Evolutionary conservation across 257 asterid genomes (phyloP).

Genomic region (Solanum lycopersicoides): DNA sequence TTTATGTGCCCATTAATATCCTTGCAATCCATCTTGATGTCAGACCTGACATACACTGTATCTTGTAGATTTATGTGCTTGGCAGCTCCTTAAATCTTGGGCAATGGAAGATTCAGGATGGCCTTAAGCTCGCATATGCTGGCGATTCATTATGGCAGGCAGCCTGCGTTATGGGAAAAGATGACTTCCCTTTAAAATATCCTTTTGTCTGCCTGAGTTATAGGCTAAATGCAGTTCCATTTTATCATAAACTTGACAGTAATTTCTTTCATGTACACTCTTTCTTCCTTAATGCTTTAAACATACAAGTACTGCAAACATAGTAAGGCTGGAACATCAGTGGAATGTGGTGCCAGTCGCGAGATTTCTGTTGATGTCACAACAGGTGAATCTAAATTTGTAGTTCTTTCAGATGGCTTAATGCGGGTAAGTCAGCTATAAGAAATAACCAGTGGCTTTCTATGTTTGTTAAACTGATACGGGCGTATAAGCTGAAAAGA

Average conservation of each 20-base stretch:
- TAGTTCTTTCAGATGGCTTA: slow-evolving; percentile 78
- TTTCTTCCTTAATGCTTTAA: slow-evolving; percentile 39
- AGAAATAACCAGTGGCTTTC: not conserved
- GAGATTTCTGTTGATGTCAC: slow-evolving; percentile 57
- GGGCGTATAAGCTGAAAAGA: not conserved
- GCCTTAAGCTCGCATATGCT: slow-evolving; percentile 53
- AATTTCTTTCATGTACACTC: not conserved
- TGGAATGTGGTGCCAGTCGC: slow-evolving; percentile 73
- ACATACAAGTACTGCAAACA: slow-evolving; percentile 84
- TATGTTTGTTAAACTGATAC: not conserved
- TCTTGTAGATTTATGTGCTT: slow-evolving; percentile 53
- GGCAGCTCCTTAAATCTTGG: slow-evolving; percentile 80
- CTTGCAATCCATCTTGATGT: not conserved
- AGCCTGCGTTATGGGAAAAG: slow-evolving; percentile 52
- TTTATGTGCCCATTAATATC: not conserved
- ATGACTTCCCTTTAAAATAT: slow-evolving; percentile 87
- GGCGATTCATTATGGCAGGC: slow-evolving; percentile 85
- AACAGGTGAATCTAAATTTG: slow-evolving; percentile 43
- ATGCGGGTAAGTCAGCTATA: slow-evolving; percentile 63
- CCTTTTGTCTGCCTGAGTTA: slow-evolving; percentile 33
- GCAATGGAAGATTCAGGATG: slow-evolving; percentile 64
- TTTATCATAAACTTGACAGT: not conserved
- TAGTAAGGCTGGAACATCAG: slow-evolving; percentile 30
- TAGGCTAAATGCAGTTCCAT: not conserved
- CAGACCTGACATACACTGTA: not conserved